phyloP scores from a whole-genome alignment of 495 filamentous ascomycete genomes.

The Xylaria grammica region DNA sequence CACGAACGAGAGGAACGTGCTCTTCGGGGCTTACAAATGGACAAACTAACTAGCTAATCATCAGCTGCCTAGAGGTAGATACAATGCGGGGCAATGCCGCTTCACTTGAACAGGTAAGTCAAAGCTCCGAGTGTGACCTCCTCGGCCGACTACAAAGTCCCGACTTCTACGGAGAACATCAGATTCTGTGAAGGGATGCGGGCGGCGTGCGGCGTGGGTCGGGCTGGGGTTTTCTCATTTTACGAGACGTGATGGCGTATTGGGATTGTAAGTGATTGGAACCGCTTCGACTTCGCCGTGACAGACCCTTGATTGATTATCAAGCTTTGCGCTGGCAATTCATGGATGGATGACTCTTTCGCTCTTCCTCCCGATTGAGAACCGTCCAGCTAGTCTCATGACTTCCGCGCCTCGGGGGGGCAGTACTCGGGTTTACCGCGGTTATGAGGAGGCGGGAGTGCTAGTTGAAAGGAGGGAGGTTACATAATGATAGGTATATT shows the following conservation, averaged over 20 bases:
- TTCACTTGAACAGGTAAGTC: not conserved
- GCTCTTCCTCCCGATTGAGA: no score
- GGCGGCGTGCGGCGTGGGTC: not conserved
- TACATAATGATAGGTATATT: no score
- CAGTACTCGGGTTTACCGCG: no score
- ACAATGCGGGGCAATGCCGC: not conserved
- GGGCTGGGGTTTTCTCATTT: no score
- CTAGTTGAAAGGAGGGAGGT: no score
- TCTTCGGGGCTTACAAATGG: not conserved
- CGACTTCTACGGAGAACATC: not conserved
- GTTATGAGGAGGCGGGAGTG: no score
- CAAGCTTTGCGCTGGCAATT: no score
- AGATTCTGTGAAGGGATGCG: not conserved
- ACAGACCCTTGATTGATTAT: conserved; percentile 1
- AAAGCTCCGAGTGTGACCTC: not conserved
- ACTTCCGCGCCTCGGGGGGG: no score
- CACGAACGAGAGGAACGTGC: not conserved
- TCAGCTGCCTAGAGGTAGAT: not conserved
- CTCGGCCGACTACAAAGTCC: conserved; percentile 7
- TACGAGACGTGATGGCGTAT: not conserved
- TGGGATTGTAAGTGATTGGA: conserved; percentile 3
- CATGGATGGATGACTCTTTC: no score
- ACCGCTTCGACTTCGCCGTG: not conserved
- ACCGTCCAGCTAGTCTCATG: no score
- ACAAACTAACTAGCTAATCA: not conserved